Base-by-base conservation (phyloP, 2,329 filamentous ascomycete species). In the Tolypocladium tropicale region DNA sequence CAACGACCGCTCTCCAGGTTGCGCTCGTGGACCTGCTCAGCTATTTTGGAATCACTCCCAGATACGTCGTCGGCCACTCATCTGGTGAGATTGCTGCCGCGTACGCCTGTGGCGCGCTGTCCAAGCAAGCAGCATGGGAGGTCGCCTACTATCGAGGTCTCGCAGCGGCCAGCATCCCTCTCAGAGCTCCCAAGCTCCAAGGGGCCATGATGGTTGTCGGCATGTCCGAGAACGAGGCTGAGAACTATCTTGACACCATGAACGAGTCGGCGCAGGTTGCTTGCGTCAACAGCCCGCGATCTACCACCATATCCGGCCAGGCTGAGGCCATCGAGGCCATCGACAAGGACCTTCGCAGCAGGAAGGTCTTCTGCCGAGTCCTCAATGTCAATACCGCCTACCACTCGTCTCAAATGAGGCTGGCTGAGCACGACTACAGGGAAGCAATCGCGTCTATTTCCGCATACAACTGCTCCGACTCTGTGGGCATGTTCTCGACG, bases 81-180 rank as follows among this genome's bases (percentile, higher is more conserved):
- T 77, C 75, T 1, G 76, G 76, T 2, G 76, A 78, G 55, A 72
- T 78, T 34, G 75, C 74, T 1, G 76, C 75, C 7, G 74, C 76
- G 1, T 75, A 72, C 55, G 72, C 75, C 10, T 65, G 64, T 0
- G 70, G 68, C 0, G 65, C 67, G 18, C 64, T 78, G 23, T 65
- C 68, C 2, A 63, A 65, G 23, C 62, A 72, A 52, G 64, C 64
- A 6, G 75, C 75, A 5, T 76, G 73, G 72, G 64, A 70, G 50
- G 66, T 75, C 34, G 70, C 75, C 3, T 77, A 74, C 57, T 67
- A 70, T 25, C 72, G 76, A 12, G 76, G 75, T 2, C 58, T 70
- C 21, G 66, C 64, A 49, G 69, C 71, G 4, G 64, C 65, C 1
- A 64, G 62, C 11, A 62, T 76, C 23, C 53, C 59, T 1, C 49